phyloP scores from a whole-genome alignment of 306 rosid species.

The Abrus pulchellus region DNA sequence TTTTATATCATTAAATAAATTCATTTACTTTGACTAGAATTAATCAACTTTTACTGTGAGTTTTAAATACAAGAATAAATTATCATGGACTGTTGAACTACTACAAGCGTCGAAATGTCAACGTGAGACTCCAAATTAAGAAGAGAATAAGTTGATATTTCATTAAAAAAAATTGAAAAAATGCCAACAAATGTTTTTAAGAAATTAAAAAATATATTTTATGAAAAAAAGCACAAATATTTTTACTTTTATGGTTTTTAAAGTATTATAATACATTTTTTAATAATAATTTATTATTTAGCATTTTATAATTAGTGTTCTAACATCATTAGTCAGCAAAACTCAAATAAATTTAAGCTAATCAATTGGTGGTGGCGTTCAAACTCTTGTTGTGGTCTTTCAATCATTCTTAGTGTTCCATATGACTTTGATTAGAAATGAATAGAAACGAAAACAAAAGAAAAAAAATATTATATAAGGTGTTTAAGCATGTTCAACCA shows the following conservation, averaged over 20 bases:
- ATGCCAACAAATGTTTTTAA: too few species aligned
- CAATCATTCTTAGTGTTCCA: constrained; percentile 40
- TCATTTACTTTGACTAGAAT: too few species aligned
- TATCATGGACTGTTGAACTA: not conserved
- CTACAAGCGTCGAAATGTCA: not conserved
- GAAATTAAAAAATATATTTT: too few species aligned
- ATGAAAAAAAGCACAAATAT: too few species aligned
- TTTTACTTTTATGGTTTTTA: too few species aligned
- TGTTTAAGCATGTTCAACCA: constrained; percentile 72
- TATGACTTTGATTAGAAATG: constrained; percentile 39
- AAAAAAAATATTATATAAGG: constrained; percentile 44
- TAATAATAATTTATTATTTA: too few species aligned
- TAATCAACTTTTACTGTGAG: too few species aligned
- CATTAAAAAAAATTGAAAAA: too few species aligned
- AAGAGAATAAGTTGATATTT: not conserved
- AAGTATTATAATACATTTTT: too few species aligned
- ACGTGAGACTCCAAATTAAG: constrained; percentile 11
- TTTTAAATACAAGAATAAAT: not conserved
- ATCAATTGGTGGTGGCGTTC: not conserved
- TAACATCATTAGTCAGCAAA: not conserved
- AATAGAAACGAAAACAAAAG: not conserved
- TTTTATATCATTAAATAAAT: too few species aligned
- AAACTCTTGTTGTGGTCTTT: constrained; percentile 12
- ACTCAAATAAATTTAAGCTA: not conserved
- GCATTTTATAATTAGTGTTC: too few species aligned